phyloP scores from a whole-genome alignment of 768 basidiomycete species.

The Galerina marginata region DNA sequence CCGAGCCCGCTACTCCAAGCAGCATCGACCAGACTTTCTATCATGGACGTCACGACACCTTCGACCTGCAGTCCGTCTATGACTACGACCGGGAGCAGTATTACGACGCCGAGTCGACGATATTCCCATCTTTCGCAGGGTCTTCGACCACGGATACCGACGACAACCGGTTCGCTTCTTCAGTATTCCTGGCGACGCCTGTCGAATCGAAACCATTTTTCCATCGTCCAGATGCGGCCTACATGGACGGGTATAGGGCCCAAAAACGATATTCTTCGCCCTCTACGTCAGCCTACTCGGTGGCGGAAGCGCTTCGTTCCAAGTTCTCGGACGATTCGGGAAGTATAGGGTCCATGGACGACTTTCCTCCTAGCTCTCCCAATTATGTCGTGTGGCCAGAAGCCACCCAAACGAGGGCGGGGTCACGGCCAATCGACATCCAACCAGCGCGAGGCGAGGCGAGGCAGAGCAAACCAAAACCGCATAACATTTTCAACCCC shows the following conservation, averaged over 20 bases:
- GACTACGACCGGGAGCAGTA: slow-evolving; percentile 12
- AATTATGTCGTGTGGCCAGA: slow-evolving; percentile 17
- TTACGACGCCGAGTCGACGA: slow-evolving; percentile 19
- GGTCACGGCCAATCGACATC: slow-evolving; percentile 23
- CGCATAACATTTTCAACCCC: slow-evolving; percentile 27
- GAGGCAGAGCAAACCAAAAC: slow-evolving; percentile 16
- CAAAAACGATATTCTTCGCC: slow-evolving; percentile 31
- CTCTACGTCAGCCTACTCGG: slow-evolving; percentile 30
- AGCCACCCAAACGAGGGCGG: not conserved
- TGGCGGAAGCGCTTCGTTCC: slow-evolving; percentile 20
- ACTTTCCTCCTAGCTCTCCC: slow-evolving; percentile 23
- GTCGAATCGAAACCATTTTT: slow-evolving; percentile 25
- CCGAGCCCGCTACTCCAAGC: slow-evolving; percentile 25
- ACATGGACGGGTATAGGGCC: slow-evolving; percentile 24
- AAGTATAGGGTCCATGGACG: slow-evolving; percentile 2
- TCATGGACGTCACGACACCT: slow-evolving; percentile 3
- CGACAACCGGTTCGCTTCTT: slow-evolving; percentile 29
- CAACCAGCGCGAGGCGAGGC: slow-evolving; percentile 9
- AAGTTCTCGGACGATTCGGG: slow-evolving; percentile 16
- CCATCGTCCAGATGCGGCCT: slow-evolving; percentile 15
- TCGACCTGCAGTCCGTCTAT: slow-evolving; percentile 17
- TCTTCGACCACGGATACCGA: slow-evolving; percentile 21
- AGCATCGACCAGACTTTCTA: slow-evolving; percentile 10
- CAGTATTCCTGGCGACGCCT: slow-evolving; percentile 29
- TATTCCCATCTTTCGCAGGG: slow-evolving; percentile 16